Conservation (phyloP, 768 basidiomycete genomes). For the Suillus decipiens region DNA sequence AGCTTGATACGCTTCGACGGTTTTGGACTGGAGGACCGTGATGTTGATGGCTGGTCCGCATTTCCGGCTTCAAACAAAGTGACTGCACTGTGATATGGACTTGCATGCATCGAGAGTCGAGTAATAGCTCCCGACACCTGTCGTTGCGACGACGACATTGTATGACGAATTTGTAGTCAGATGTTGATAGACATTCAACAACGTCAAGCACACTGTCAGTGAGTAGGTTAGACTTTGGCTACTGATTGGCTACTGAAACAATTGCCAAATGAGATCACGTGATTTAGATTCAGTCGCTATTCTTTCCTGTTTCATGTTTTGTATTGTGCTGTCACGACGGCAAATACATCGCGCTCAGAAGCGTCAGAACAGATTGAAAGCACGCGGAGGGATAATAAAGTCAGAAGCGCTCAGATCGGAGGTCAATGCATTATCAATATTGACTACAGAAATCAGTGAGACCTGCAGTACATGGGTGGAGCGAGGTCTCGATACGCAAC, state of each 20-base stretch:
- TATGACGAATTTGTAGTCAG: not conserved
- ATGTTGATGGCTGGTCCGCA: constrained; percentile 19
- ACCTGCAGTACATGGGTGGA: not conserved
- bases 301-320: too few species aligned
- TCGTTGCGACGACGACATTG: constrained; percentile 27
- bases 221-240: not conserved
- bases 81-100: constrained; percentile 46
- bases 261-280: constrained; percentile 22
- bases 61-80: constrained; percentile 40
- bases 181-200: not conserved
- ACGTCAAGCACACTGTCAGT: not conserved
- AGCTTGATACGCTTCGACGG: constrained; percentile 36
- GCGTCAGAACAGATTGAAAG: not conserved
- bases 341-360: too few species aligned
- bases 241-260: not conserved
- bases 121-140: constrained; percentile 32
- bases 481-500: not conserved
- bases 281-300: constrained; percentile 34
- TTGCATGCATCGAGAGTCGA: constrained; percentile 40
- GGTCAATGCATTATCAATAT: not conserved
- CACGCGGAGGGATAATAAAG: not conserved
- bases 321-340: too few species aligned
- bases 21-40: constrained; percentile 18
- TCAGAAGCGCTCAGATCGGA: not conserved
- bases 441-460: not conserved